Conservation (phyloP, 2,329 filamentous ascomycete species). For the Orbilia brochopaga region DNA sequence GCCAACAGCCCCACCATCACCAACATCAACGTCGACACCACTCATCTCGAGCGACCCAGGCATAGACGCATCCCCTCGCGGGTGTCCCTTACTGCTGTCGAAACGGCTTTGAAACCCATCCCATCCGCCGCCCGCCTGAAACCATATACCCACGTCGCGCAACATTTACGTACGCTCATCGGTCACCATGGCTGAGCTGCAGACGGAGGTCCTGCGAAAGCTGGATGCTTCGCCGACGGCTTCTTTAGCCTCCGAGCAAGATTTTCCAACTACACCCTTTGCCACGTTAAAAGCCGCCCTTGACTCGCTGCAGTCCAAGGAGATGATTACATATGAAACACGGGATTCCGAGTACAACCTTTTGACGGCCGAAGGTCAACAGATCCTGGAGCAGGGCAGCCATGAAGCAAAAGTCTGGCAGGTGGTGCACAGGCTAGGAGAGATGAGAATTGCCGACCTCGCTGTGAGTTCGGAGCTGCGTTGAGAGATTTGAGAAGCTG, state of each 20-base stretch:
- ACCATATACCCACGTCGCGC: conserved; percentile 10
- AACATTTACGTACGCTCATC: neutral
- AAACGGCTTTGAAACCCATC: conserved; percentile 22
- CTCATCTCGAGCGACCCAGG: neutral
- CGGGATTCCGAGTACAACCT: conserved; percentile 78
- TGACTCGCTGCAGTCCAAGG: conserved; percentile 80
- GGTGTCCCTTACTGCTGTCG: neutral
- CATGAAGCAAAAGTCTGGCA: conserved; percentile 84
- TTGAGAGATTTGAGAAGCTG: conserved; percentile 62
- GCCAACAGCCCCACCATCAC: conserved; percentile 16
- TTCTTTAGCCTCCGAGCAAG: conserved; percentile 71
- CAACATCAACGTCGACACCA: conserved; percentile 18
- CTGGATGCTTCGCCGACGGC: conserved; percentile 65
- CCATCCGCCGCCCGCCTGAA: conserved; percentile 9
- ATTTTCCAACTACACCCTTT: conserved; percentile 71
- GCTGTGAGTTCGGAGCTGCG: conserved; percentile 56
- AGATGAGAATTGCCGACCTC: conserved; percentile 78
- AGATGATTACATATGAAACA: conserved; percentile 85
- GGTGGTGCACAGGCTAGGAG: conserved; percentile 74
- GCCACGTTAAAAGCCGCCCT: conserved; percentile 81
- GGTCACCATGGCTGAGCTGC: conserved; percentile 62
- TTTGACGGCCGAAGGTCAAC: conserved; percentile 75
- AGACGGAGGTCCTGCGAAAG: conserved; percentile 69
- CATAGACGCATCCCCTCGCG: neutral
- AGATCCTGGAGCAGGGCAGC: conserved; percentile 75